Evolutionary conservation across 2,329 filamentous ascomycete genomes (phyloP).

Genomic region (Arthrobotrys sinensis): DNA sequence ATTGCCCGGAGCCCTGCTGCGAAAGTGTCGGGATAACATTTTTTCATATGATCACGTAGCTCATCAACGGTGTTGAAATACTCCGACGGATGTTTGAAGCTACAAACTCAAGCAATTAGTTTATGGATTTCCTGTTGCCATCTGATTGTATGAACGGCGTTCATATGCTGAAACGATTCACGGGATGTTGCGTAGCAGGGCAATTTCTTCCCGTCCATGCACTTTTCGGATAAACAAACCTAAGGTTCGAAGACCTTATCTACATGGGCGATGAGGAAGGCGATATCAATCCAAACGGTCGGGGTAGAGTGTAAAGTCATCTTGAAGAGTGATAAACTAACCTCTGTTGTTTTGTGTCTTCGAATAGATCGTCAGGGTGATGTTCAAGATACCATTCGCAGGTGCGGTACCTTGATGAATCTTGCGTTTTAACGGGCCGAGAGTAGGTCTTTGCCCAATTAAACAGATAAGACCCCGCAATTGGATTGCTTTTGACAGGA

Average conservation of each 20-base stretch:
- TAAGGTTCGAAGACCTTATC: conserved; percentile 24
- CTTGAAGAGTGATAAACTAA: neutral
- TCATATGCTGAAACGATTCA: conserved; percentile 22
- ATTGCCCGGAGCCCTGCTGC: neutral
- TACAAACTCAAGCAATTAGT: neutral
- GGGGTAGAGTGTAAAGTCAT: neutral
- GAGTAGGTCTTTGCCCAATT: conserved; percentile 7
- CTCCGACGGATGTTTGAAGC: neutral
- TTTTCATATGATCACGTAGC: conserved; percentile 7
- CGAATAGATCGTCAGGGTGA: neutral
- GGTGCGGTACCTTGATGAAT: neutral
- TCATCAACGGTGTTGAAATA: conserved; percentile 12
- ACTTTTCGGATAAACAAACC: conserved; percentile 18
- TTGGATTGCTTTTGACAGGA: neutral
- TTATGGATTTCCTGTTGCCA: conserved; percentile 29
- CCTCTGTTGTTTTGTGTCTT: conserved; percentile 9
- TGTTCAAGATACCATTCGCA: conserved; percentile 17
- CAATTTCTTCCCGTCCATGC: neutral
- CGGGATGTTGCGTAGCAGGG: conserved; percentile 1
- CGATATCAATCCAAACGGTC: neutral
- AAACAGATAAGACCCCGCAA: neutral
- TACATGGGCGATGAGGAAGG: conserved; percentile 2
- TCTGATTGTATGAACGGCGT: neutral
- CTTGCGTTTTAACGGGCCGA: neutral
- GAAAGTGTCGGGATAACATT: neutral